phyloP scores from a whole-genome alignment of 257 asterid genomes.

The Schizonepeta tenuifolia region DNA sequence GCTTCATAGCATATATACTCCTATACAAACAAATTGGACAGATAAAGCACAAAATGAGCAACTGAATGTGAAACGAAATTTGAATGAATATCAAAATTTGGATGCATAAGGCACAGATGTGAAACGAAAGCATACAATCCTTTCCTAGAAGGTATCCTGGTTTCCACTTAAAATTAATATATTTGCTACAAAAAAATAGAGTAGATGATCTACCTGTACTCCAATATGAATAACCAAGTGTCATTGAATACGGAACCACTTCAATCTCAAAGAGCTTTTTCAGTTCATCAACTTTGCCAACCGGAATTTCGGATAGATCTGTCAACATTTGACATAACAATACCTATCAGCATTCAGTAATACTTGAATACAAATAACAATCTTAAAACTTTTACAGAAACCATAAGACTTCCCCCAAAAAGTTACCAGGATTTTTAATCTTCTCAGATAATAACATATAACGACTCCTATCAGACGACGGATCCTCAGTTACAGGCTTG shows the following conservation, averaged over 20 bases:
- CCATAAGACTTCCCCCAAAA: no score
- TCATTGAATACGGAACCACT: slow-evolving; percentile 73
- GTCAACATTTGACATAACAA: slow-evolving; percentile 27
- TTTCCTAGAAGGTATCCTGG: slow-evolving; percentile 9
- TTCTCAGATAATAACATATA: slow-evolving; percentile 75
- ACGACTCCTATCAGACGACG: slow-evolving; percentile 65
- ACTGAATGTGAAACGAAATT: neutral
- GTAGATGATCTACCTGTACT: slow-evolving; percentile 61
- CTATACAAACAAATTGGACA: no score
- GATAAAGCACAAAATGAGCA: no score
- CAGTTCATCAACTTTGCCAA: slow-evolving; percentile 66
- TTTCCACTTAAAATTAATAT: no score
- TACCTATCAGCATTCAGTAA: neutral
- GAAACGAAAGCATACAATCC: slow-evolving; percentile 13
- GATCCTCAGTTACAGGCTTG: slow-evolving; percentile 88
- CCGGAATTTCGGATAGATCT: slow-evolving; percentile 86
- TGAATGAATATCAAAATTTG: no score
- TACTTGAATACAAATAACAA: slow-evolving; percentile 4
- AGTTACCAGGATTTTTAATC: slow-evolving; percentile 67
- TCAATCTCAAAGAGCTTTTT: slow-evolving; percentile 67
- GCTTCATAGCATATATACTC: neutral
- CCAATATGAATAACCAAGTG: slow-evolving; percentile 92
- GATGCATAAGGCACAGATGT: neutral
- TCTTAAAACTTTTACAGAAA: neutral
- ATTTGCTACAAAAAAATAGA: neutral